Conservation (phyloP, 768 basidiomycete species). For the Cubamyces lactineus region DNA sequence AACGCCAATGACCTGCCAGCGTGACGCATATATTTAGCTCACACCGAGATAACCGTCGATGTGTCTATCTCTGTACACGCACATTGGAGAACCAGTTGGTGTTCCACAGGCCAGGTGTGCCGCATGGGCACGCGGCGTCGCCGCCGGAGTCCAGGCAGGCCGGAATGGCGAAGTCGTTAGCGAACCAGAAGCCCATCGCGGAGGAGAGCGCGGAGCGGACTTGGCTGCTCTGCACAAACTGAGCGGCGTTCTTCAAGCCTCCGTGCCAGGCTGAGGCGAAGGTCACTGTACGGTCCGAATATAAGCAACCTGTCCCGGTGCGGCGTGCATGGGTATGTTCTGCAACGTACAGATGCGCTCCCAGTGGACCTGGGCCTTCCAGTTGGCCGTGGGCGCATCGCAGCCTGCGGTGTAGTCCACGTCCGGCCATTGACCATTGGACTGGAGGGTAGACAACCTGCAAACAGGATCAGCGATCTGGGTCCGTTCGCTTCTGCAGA, state of each 20-base stretch:
- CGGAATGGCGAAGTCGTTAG: constrained; percentile 55
- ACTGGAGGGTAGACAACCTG: constrained; percentile 53
- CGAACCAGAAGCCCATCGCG: constrained; percentile 67
- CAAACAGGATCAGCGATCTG: neutral
- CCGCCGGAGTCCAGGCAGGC: constrained; percentile 62
- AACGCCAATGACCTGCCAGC: constrained; percentile 55
- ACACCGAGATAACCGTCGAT: neutral
- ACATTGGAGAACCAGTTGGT: constrained; percentile 67
- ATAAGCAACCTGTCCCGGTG: neutral
- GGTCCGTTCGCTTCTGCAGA: neutral
- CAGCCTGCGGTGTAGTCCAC: constrained; percentile 69
- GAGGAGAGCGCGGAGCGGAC: constrained; percentile 45
- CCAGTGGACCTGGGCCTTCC: constrained; percentile 68
- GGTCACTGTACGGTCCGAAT: constrained; percentile 40
- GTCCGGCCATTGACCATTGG: constrained; percentile 53
- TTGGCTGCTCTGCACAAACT: constrained; percentile 44
- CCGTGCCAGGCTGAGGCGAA: constrained; percentile 63
- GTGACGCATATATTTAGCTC: neutral
- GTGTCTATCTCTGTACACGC: constrained; percentile 15
- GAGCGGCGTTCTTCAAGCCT: constrained; percentile 42
- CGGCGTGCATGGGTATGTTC: neutral
- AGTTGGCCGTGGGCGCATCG: constrained; percentile 62
- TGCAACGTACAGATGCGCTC: constrained; percentile 29
- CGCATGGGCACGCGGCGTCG: constrained; percentile 55
- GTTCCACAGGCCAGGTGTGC: constrained; percentile 57